phyloP scores from a whole-genome alignment of 2,329 filamentous ascomycete species.

The Aspergillus quadrilineatus region DNA sequence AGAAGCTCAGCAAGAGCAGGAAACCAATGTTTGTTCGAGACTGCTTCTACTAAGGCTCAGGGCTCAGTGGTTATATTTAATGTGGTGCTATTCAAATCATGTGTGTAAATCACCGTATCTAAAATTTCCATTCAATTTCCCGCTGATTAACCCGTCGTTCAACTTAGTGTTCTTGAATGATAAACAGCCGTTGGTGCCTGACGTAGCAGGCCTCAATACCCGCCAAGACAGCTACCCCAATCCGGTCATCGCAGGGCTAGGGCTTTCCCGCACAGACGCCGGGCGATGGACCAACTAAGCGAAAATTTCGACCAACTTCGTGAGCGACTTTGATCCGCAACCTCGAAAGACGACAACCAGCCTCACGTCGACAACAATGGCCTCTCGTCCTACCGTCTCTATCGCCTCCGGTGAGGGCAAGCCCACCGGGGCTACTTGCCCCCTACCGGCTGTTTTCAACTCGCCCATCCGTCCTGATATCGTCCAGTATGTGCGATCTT shows the following conservation, averaged over 20 bases:
- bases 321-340: conserved; percentile 37
- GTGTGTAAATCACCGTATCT: too few species aligned
- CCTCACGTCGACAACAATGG: conserved; percentile 63
- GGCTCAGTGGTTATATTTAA: too few species aligned
- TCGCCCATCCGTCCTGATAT: conserved; percentile 98
- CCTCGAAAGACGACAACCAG: conserved; percentile 41
- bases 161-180: too few species aligned
- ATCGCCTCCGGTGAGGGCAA: conserved; percentile 96
- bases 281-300: conserved; percentile 34
- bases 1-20: too few species aligned
- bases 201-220: conserved; percentile 3
- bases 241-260: conserved; percentile 36
- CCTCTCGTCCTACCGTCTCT: conserved; percentile 95
- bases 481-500: conserved; percentile 71
- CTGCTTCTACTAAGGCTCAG: too few species aligned
- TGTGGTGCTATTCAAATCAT: too few species aligned
- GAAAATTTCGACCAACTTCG: conserved; percentile 44
- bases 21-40: too few species aligned
- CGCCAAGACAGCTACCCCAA: conserved; percentile 9
- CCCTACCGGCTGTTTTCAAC: conserved; percentile 95
- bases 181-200: conserved; percentile 4
- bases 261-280: conserved; percentile 29
- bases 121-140: too few species aligned
- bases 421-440: conserved; percentile 82
- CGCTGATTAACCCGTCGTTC: too few species aligned